Conservation (phyloP, 331 rosid species). For the Pyrus hybrid region DNA sequence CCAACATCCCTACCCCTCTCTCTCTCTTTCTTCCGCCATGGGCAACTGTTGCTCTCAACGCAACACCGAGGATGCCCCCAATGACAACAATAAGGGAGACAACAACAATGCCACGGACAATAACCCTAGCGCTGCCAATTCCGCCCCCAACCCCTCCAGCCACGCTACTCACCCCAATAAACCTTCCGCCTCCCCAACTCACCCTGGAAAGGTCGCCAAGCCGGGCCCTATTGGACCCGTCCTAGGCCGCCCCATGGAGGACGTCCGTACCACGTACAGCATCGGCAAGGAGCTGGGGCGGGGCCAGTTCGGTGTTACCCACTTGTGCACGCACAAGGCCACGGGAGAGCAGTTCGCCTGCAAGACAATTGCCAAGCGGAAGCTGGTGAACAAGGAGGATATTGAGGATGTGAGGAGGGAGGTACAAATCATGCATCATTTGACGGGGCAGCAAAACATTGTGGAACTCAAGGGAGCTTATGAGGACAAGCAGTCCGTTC, state of each 20-base stretch:
- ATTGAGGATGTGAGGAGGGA: slow-evolving; percentile 87
- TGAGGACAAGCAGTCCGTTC: slow-evolving; percentile 87
- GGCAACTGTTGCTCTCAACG: slow-evolving; percentile 90
- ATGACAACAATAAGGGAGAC: slow-evolving; percentile 28
- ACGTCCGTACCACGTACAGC: slow-evolving; percentile 39
- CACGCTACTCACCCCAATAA: background rate
- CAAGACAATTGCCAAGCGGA: slow-evolving; percentile 90
- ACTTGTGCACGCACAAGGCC: slow-evolving; percentile 61
- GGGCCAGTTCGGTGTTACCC: slow-evolving; percentile 91
- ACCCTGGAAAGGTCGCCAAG: slow-evolving; percentile 21
- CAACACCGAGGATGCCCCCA: slow-evolving; percentile 36
- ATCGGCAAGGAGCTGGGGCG: slow-evolving; percentile 89
- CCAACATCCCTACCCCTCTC: background rate
- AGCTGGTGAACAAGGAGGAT: slow-evolving; percentile 75
- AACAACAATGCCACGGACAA: background rate
- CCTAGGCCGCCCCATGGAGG: slow-evolving; percentile 90
- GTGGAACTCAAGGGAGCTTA: slow-evolving; percentile 91
- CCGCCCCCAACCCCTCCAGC: background rate
- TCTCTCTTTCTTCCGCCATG: slow-evolving; percentile 47
- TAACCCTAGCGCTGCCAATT: background rate
- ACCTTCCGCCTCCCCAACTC: slow-evolving; percentile 21
- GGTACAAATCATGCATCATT: slow-evolving; percentile 96
- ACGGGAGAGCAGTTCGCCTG: slow-evolving; percentile 80
- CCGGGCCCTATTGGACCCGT: slow-evolving; percentile 43
- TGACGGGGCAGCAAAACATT: slow-evolving; percentile 71